These are phyloP conservation scores for Neurospora sublineolata DNA, from an alignment of 495 filamentous ascomycete genomes.

Conservation along the genomic window DNA sequence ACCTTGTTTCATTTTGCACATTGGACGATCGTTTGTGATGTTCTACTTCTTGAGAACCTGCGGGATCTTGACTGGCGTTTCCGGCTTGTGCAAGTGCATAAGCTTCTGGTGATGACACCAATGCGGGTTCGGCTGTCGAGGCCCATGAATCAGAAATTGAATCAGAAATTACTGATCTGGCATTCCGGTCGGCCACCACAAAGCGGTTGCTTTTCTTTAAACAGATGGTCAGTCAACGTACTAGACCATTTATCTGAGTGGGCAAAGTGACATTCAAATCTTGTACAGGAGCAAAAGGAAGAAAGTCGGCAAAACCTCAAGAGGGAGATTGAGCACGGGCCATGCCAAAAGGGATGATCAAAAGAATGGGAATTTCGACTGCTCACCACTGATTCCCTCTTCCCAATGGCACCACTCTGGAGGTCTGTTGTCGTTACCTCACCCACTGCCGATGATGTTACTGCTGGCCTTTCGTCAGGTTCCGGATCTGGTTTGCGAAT, in stretches of 20 bases:
- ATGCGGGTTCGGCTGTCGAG: neutral
- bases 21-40: neutral
- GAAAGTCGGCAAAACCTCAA: neutral
- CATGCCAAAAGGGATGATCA: neutral
- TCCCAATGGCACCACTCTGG: neutral
- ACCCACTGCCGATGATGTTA: neutral
- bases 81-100: neutral
- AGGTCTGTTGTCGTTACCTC: neutral
- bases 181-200: conserved; percentile 16
- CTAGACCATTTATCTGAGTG: neutral
- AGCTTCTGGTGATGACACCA: neutral
- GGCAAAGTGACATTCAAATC: neutral
- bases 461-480: neutral
- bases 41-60: neutral
- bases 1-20: neutral
- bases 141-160: conserved; percentile 2
- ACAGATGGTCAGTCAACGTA: neutral
- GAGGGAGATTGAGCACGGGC: neutral
- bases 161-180: conserved; percentile 5
- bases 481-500: neutral
- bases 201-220: conserved; percentile 17
- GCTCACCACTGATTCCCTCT: conserved; percentile 12
- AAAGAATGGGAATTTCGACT: neutral
- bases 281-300: neutral
- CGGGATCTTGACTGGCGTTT: neutral